Base-by-base conservation (phyloP, 2,329 filamentous ascomycete species). In the Nannizziopsis arthrosporioides region DNA sequence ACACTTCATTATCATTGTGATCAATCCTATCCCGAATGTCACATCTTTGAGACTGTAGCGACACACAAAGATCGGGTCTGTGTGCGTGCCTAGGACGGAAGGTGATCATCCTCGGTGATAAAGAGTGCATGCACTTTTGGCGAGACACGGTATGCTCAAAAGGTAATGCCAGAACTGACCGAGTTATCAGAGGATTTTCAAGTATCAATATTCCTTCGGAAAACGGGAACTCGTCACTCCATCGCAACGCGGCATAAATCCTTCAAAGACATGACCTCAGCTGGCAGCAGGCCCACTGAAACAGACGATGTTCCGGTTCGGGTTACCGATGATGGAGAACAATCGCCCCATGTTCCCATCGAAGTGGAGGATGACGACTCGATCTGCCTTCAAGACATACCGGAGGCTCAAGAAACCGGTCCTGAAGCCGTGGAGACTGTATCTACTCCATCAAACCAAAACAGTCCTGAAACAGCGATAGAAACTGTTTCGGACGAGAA, bases 121-220 rank as follows among this genome's bases (percentile, higher is more conserved):
- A 6, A 38, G 17, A 10, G 11, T 18, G n/a, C 5, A 7, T 5
- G 7, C 3, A 18, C 35, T 38, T 7, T 27, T 27, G 22, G 22
- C 22, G 22, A 27, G 22, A 27, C 14, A 14, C 6, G 27, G 11
- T 18, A 40, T 27, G 22, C 22, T 27, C 22, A 27, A 27, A 27
- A 32, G 19, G 37, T 6, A 22, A 34, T 12, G 14, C 10, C 8
- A 15, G 18, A 4, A 30, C 31, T 53, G 37, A 53, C 19, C 19
- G 9, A 17, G n/a, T 10, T 15, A 27, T 47, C 57, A 92, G 90
- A 95, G 65, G 90, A 94, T 56, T 98, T 95, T 61, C 88, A 96
- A 62, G 87, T 95, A 11, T 85, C 88, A 34, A 84, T 98, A 55
- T 96, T 95, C 68, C 73, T 98, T 55, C 93, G 85, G 40, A 86